A percentile compares a stretch with the other conserved stretches of the same genome.
phyloP scores from a whole-genome alignment of 2,329 filamentous ascomycete genomes.

The Cadophora gregata region DNA sequence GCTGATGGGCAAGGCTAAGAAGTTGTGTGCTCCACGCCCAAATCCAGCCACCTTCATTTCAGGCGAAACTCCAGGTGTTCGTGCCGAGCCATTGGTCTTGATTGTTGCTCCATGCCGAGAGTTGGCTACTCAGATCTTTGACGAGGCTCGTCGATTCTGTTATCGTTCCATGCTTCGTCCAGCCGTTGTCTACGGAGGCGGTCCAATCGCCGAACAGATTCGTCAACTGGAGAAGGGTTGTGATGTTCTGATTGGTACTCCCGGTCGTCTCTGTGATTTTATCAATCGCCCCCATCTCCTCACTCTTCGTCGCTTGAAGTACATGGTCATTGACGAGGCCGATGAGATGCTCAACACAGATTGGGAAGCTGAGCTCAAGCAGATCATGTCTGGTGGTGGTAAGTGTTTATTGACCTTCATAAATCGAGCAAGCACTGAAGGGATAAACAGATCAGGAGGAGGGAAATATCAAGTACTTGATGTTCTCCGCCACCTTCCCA shows the following conservation, averaged over 20 bases:
- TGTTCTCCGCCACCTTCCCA: conserved; percentile 96
- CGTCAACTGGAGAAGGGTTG: conserved; percentile 81
- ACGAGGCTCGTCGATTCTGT: conserved; percentile 89
- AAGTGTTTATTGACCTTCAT: conserved; percentile 46
- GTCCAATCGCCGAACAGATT: conserved; percentile 71
- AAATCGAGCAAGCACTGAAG: neutral
- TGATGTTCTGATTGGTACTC: conserved; percentile 86
- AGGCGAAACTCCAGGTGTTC: conserved; percentile 54
- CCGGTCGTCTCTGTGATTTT: conserved; percentile 85
- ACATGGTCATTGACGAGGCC: conserved; percentile 88
- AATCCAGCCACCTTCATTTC: conserved; percentile 62
- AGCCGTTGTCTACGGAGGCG: conserved; percentile 87
- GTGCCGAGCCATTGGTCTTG: conserved; percentile 86
- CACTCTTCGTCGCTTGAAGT: conserved; percentile 77
- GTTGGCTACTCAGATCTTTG: conserved; percentile 92
- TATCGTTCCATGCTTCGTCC: conserved; percentile 95
- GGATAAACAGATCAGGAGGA: conserved; percentile 71
- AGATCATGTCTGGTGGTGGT: conserved; percentile 84
- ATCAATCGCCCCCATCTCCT: conserved; percentile 74
- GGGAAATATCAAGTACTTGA: conserved; percentile 71
- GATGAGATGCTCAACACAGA: conserved; percentile 86
- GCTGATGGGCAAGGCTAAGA: conserved; percentile 95
- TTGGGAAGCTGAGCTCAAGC: conserved; percentile 78
- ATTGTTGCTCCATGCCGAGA: conserved; percentile 88
- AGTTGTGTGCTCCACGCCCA: conserved; percentile 79